Evolutionary conservation across 768 basidiomycete genomes (phyloP).

Genomic region (Gymnopilus dilepis): DNA sequence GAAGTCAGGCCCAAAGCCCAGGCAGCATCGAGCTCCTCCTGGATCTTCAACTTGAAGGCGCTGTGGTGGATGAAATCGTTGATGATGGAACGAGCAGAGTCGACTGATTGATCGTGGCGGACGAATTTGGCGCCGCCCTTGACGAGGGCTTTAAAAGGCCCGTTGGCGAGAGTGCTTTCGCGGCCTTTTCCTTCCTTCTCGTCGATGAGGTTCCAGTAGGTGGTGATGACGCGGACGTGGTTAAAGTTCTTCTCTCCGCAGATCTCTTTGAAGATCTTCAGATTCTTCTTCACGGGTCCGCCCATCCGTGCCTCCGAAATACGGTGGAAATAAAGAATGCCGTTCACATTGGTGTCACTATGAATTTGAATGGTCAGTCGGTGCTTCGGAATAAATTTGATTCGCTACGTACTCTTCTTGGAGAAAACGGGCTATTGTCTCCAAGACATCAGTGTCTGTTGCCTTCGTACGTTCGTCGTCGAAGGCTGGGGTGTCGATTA

Average conservation of each 20-base stretch:
- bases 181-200: constrained; percentile 38
- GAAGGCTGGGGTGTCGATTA: constrained; percentile 53
- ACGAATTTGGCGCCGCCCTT: constrained; percentile 44
- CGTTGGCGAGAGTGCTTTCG: constrained; percentile 39
- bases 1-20: constrained; percentile 41
- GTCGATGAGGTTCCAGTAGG: constrained; percentile 46
- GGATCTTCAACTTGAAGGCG: constrained; percentile 21
- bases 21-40: constrained; percentile 24
- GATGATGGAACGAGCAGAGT: constrained; percentile 37
- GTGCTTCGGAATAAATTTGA: not conserved
- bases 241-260: constrained; percentile 49
- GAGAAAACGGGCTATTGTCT: constrained; percentile 34
- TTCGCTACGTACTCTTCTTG: constrained; percentile 20
- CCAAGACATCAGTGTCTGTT: constrained; percentile 36
- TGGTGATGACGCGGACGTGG: constrained; percentile 53
- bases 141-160: constrained; percentile 47
- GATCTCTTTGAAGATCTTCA: constrained; percentile 50
- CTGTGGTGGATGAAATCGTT: constrained; percentile 30
- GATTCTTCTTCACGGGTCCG: constrained; percentile 46
- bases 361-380: too few species aligned
- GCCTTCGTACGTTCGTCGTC: constrained; percentile 42
- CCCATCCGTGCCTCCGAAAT: constrained; percentile 45
- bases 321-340: constrained; percentile 49
- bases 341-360: constrained; percentile 22
- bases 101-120: constrained; percentile 39